Evolutionary conservation across 495 filamentous ascomycete species (phyloP), one percentile per base, ranked within the genome.

Genomic region (Rhypophila decipiens): DNA sequence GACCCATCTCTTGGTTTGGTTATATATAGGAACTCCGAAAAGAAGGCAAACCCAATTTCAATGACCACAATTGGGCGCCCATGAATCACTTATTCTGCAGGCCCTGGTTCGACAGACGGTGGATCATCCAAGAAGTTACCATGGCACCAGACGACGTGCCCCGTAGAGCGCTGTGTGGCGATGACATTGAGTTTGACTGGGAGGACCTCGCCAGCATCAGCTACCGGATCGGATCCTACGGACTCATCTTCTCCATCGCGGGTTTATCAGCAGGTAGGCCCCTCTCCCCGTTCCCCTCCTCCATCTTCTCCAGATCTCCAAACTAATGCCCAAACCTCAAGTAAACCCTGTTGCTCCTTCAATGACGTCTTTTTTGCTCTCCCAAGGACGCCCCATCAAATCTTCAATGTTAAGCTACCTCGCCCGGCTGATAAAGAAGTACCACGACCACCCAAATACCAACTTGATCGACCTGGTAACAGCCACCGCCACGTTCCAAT

Each of bases 61-160:
- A 37, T 15, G 47, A 58, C 45, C 43, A 53, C 37, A 49, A 51
- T 35, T 63, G 57, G 49, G 19, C 46, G 4, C 50, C 51, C 4
- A 19, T 60, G 13, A 31, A 44, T 2, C 37, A 40, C 3, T 41
- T 63, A 2, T 42, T 65, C 8, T 31, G 22, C 23, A 43, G 51
- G 17, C 52, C 55, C 10, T 65, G 57, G 59, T 65, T 63, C 27
- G 21, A 48, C n/a, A 37, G 61, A 11, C 45, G 52, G 12, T 64
- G 61, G 61, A 51, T 64, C 18, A 44, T 62, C 13, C 59, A 62
- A 38, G 61, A 64, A 38, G 44, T 60, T n/a, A 40, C 44, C 5
- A 42, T 62, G 20, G 45, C 56, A 3, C 48, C 41, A 8, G 17
- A 47, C 21, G 35, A 23, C 9, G 41, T 49, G 35, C 54, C 50